Evolutionary conservation across 495 filamentous ascomycete genomes (phyloP).

Genomic region (Penicillium goetzii): DNA sequence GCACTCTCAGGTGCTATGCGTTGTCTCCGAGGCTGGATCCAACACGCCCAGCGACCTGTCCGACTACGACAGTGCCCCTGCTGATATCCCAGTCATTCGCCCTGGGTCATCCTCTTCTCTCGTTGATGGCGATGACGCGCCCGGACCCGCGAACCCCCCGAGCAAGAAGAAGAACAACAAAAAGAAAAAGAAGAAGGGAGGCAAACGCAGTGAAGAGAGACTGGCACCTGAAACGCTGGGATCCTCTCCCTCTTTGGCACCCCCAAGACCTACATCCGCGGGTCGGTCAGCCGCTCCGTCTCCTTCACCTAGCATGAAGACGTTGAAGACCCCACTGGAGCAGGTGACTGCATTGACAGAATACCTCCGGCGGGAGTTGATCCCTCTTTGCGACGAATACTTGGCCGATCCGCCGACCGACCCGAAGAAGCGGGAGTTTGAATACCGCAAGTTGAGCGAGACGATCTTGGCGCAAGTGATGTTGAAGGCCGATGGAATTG

Average conservation of each 20-base stretch:
- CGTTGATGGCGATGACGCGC: slow-evolving; percentile 40
- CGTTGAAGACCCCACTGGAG: slow-evolving; percentile 56
- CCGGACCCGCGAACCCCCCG: slow-evolving; percentile 23
- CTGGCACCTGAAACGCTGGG: slow-evolving; percentile 18
- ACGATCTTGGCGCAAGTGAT: slow-evolving; percentile 81
- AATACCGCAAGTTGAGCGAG: slow-evolving; percentile 81
- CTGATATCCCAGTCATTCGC: slow-evolving; percentile 18
- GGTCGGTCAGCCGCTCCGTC: slow-evolving; percentile 31
- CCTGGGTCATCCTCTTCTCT: slow-evolving; percentile 26
- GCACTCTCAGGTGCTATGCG: slow-evolving; percentile 74
- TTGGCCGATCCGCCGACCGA: slow-evolving; percentile 69
- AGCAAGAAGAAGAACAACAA: slow-evolving; percentile 41
- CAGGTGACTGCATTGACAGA: slow-evolving; percentile 71
- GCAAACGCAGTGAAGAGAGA: slow-evolving; percentile 45
- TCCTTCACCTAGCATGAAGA: slow-evolving; percentile 43
- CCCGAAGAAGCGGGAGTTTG: slow-evolving; percentile 68
- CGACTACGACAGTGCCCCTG: slow-evolving; percentile 41
- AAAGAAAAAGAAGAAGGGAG: slow-evolving; percentile 45
- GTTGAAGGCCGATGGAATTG: slow-evolving; percentile 83
- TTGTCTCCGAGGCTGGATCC: slow-evolving; percentile 58
- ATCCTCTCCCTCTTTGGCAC: slow-evolving; percentile 21
- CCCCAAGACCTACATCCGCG: slow-evolving; percentile 30
- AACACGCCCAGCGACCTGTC: slow-evolving; percentile 53
- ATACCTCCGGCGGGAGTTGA: slow-evolving; percentile 66
- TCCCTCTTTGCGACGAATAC: slow-evolving; percentile 70